These are phyloP conservation scores for Caryopteris hybrid DNA, from an alignment of 305 asterid species.

Conservation along the genomic window DNA sequence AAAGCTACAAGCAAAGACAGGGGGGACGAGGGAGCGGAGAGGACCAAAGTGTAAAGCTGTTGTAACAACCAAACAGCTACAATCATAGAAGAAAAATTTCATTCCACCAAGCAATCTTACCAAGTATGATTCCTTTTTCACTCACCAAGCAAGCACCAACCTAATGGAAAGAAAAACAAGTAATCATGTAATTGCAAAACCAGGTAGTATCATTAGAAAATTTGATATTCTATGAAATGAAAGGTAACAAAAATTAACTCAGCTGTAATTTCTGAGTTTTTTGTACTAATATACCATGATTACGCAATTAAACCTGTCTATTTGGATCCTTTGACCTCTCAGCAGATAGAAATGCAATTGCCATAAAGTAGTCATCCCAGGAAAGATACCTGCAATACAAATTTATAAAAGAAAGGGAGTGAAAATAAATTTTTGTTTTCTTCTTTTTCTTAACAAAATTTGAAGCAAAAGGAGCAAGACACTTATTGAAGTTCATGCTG, in stretches of 20 bases:
- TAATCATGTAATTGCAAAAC: background rate
- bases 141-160: constrained; percentile 99
- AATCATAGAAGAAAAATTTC: background rate
- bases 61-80: background rate
- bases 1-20: background rate
- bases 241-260: background rate
- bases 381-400: constrained; percentile 54
- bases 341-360: constrained; percentile 85
- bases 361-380: constrained; percentile 93
- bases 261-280: background rate
- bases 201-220: background rate
- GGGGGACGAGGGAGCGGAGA: too few relatives aligned
- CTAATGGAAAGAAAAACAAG: constrained; percentile 30
- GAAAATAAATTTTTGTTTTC: background rate
- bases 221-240: background rate
- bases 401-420: background rate
- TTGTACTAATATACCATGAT: background rate
- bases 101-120: constrained; percentile 40
- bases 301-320: constrained; percentile 56
- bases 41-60: background rate
- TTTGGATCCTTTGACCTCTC: constrained; percentile 94
- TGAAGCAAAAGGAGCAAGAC: background rate
- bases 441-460: background rate
- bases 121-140: constrained; percentile 78
- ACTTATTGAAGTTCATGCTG: background rate